Conservation (phyloP, 2,329 filamentous ascomycete genomes). For the Aspergillus sp. region DNA sequence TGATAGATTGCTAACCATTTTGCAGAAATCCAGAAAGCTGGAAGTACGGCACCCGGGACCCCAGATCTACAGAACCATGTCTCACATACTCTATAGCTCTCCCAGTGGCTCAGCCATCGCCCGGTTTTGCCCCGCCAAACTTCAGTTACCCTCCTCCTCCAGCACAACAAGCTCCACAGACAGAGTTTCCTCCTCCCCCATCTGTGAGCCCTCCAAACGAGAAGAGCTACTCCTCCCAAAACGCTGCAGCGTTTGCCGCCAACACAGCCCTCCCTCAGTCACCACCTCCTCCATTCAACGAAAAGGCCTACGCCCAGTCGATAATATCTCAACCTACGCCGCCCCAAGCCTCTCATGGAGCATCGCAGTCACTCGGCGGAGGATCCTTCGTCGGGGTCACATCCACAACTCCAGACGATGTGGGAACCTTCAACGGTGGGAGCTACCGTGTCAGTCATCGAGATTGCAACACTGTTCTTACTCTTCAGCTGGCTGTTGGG, state of each 20-base stretch:
- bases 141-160: constrained; percentile 28
- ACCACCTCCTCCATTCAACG: background rate
- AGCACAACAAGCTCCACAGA: constrained; percentile 17
- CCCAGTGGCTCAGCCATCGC: constrained; percentile 18
- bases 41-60: constrained; percentile 8
- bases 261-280: background rate
- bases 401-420: constrained; percentile 68
- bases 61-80: background rate
- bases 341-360: background rate
- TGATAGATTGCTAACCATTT: too few relatives aligned
- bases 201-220: constrained; percentile 18
- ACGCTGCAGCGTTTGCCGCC: background rate
- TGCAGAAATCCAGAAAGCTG: constrained; percentile 13
- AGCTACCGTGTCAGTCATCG: constrained; percentile 91
- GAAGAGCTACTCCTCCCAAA: background rate
- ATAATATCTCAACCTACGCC: background rate
- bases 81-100: constrained; percentile 11
- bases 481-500: constrained; percentile 83
- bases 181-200: constrained; percentile 11
- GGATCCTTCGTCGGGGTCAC: constrained; percentile 3
- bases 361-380: background rate
- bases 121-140: constrained; percentile 22
- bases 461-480: constrained; percentile 86
- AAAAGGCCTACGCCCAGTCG: background rate
- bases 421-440: constrained; percentile 96